A percentile compares a stretch with the other conserved stretches of the same genome.
Evolutionary conservation across 495 filamentous ascomycete species (phyloP).

Genomic region (Lasiosphaeris hirsuta): DNA sequence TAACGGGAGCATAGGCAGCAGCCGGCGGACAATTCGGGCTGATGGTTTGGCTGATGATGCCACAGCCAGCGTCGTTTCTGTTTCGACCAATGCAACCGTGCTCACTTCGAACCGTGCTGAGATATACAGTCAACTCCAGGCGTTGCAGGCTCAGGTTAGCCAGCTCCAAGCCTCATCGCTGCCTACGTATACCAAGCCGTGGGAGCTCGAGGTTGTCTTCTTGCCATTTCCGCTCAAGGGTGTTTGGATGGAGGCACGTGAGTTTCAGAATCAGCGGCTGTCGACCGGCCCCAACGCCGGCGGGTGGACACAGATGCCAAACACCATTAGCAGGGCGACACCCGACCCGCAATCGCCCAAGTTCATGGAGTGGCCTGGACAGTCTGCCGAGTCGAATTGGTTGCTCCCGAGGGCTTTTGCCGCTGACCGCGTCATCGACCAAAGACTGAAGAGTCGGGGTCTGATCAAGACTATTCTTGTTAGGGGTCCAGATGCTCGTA

Average conservation of each 20-base stretch:
- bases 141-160: constrained; percentile 53
- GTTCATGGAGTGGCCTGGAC: constrained; percentile 43
- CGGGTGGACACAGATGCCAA: constrained; percentile 57
- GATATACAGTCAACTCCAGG: constrained; percentile 49
- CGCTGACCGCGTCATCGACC: constrained; percentile 50
- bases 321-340: constrained; percentile 38
- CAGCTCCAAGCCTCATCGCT: constrained; percentile 53
- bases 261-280: constrained; percentile 44
- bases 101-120: constrained; percentile 36
- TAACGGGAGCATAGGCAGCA: constrained; percentile 37
- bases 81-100: constrained; percentile 41
- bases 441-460: constrained; percentile 62
- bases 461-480: constrained; percentile 59
- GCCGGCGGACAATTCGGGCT: constrained; percentile 24
- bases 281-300: constrained; percentile 43
- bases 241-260: constrained; percentile 54
- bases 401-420: constrained; percentile 58
- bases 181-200: constrained; percentile 56
- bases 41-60: constrained; percentile 33
- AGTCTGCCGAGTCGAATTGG: constrained; percentile 48
- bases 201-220: constrained; percentile 66
- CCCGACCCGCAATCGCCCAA: constrained; percentile 42
- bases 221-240: constrained; percentile 64
- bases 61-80: constrained; percentile 42
- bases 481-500: constrained; percentile 54